These are phyloP conservation scores for Fraxinus dipetala DNA, from an alignment of 305 asterid species.

Conservation along the genomic window DNA sequence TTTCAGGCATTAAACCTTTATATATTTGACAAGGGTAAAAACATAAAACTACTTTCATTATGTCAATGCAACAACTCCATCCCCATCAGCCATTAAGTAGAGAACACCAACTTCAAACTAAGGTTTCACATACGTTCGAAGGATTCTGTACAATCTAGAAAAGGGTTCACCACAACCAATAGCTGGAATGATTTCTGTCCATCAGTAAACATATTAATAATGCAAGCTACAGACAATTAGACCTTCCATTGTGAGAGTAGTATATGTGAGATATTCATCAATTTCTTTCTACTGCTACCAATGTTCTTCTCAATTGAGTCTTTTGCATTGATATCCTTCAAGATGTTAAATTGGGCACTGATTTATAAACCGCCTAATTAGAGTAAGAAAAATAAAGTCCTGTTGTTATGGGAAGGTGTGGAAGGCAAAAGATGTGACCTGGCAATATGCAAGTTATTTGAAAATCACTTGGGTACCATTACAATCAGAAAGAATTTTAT, in stretches of 20 bases:
- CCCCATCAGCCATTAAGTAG: not conserved
- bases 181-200: not conserved
- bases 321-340: not conserved
- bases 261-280: not conserved
- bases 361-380: not conserved
- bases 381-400: not conserved
- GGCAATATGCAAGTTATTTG: not conserved
- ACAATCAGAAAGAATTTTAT: not conserved
- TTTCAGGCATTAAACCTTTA: not conserved
- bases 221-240: not conserved
- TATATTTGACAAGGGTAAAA: not conserved
- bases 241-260: not conserved
- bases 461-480: not conserved
- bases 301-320: not conserved
- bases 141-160: not conserved
- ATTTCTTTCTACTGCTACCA: not conserved
- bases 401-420: not conserved
- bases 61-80: constrained; percentile 1
- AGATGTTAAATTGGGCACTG: not conserved
- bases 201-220: not conserved
- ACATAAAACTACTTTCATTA: not conserved
- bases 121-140: not conserved
- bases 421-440: not conserved
- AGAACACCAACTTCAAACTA: not conserved
- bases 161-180: not conserved